Evolutionary conservation across 176 grass and related monocot species (phyloP), one percentile per base, ranked within the genome.

Genomic region (Aegilops bicornis): DNA sequence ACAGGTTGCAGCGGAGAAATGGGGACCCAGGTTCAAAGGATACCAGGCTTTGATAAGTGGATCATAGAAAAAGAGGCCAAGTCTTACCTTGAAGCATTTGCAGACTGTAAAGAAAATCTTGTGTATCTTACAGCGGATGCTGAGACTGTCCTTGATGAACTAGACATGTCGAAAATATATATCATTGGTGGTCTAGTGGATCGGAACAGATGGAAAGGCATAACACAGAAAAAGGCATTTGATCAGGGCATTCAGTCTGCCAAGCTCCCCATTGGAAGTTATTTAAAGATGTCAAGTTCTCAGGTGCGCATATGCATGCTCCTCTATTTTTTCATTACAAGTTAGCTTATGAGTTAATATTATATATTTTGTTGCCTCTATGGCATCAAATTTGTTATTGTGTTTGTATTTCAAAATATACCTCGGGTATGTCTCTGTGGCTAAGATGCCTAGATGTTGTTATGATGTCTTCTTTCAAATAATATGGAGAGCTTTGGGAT

Each of bases 181-280:
- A 96, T 98, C 31, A 98, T 98, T 85, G 94, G 97, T 36, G 94
- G 97, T 13, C 90, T 98, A 68, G 97, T 98, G 77, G 97, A 98
- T 68, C 86, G 94, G 75, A 98, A 98, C 66, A 77, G 92, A 82
- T 94, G 90, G 85, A 96, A 96, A 87, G 94, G 97, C 82, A 64
- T 96, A 79, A 98, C 97, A 58, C 74, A 88, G 88, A 92, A 96
- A 64, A 96, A 98, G 69, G 94, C 97, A 72, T 87, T 82, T 86
- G 90, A 94, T 36, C 94, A 98, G 82, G 90, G 90, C n/a, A 96
- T 98, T 91, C 85, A 91, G 76, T 89, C 90, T 76, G 94, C 94
- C n/a, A 96, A 94, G 68, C 90, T 98, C 76, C 97, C 92, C 16
- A 98, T 96, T 76, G 90, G 87, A 75, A 92, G 84, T 61, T 98